A percentile compares a stretch with the other conserved stretches of the same genome.
Evolutionary conservation across 2,329 filamentous ascomycete species (phyloP).

Genomic region (Colletotrichum sp.): DNA sequence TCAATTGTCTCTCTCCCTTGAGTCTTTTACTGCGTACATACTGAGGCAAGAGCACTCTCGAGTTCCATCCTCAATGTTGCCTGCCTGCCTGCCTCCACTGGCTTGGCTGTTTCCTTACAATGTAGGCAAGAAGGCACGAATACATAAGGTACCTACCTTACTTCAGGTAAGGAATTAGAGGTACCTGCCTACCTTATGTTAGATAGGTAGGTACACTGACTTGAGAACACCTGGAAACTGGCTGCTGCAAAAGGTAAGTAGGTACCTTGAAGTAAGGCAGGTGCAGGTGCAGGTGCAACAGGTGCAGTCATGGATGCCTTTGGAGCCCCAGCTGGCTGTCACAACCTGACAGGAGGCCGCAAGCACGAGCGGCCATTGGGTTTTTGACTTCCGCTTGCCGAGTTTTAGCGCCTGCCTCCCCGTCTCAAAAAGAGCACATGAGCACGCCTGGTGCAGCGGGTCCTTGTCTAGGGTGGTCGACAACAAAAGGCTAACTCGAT

Average conservation of each 20-base stretch:
- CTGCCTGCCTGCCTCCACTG: neutral
- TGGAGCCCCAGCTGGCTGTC: neutral
- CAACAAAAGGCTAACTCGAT: constrained; percentile 17
- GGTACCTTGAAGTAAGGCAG: neutral
- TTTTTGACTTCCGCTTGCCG: constrained; percentile 39
- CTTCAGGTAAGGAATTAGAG: neutral
- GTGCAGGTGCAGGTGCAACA: neutral
- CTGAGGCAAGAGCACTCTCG: neutral
- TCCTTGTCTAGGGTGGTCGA: constrained; percentile 26
- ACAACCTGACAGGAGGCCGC: neutral
- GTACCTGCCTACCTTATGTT: neutral
- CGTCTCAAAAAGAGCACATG: constrained; percentile 53
- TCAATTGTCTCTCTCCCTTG: neutral
- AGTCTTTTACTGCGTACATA: neutral
- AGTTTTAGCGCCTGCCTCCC: constrained; percentile 42
- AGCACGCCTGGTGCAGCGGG: constrained; percentile 47
- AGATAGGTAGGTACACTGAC: neutral
- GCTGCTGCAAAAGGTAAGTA: neutral
- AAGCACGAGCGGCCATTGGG: constrained; percentile 8
- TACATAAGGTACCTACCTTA: neutral
- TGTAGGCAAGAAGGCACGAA: neutral
- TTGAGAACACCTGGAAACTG: too few species aligned
- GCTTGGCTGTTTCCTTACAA: neutral
- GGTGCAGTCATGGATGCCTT: neutral
- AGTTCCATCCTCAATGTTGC: neutral